Percentiles rank a stretch among this genome's conserved stretches.
phyloP scores from a whole-genome alignment of 345 rosid species.

The Salix caprea region DNA sequence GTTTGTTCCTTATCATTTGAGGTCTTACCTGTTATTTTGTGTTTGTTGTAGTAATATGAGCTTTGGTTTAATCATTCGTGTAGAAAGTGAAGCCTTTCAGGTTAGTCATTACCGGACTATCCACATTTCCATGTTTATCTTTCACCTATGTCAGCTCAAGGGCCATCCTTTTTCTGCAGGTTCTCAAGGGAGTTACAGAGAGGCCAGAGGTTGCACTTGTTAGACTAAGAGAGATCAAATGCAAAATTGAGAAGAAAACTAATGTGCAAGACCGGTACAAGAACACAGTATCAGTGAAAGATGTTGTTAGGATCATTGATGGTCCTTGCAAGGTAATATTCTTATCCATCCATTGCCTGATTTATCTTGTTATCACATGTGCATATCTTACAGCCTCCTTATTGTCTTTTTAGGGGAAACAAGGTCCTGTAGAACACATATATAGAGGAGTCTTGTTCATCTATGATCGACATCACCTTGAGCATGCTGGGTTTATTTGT shows the following conservation, averaged over 20 bases:
- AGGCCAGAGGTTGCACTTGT: constrained; percentile 80
- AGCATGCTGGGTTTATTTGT: constrained; percentile 96
- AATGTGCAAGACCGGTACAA: constrained; percentile 65
- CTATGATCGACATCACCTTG: constrained; percentile 87
- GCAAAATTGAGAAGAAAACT: constrained; percentile 75
- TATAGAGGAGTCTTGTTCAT: constrained; percentile 68
- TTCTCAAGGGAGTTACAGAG: constrained; percentile 93
- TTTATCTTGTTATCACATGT: neutral
- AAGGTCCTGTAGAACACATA: constrained; percentile 93
- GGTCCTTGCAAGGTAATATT: constrained; percentile 84
- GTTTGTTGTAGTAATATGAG: constrained; percentile 63
- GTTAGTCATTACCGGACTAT: constrained; percentile 24
- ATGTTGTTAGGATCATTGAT: constrained; percentile 72
- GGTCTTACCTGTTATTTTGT: constrained; percentile 15
- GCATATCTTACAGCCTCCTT: constrained; percentile 4
- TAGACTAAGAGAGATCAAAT: constrained; percentile 87
- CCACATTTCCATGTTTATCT: neutral
- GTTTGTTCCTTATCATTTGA: constrained; percentile 1
- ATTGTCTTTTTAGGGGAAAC: constrained; percentile 62
- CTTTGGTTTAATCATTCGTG: constrained; percentile 92
- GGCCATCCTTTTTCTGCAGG: constrained; percentile 32
- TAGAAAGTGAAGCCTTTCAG: constrained; percentile 96
- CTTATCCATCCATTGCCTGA: neutral
- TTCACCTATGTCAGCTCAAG: neutral
- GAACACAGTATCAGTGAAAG: constrained; percentile 68